Conservation (phyloP, 106 monocot species). For the Dioscorea zingiberensis region DNA sequence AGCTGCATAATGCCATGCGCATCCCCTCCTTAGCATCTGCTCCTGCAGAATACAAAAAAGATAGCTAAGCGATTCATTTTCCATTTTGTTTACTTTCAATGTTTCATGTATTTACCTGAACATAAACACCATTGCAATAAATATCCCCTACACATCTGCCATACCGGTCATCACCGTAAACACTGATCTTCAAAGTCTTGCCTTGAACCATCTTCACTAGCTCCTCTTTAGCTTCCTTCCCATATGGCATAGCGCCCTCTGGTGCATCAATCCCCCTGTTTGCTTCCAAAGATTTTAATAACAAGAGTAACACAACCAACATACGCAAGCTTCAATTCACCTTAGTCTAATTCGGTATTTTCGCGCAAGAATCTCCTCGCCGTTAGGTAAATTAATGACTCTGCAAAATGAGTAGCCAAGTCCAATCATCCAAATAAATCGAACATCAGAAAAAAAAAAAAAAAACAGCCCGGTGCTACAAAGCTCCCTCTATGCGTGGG, state of each 20-base stretch:
- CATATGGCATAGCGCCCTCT: conserved; percentile 82
- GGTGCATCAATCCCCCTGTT: conserved; percentile 94
- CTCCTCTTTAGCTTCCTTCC: conserved; percentile 81
- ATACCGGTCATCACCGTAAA: conserved; percentile 60
- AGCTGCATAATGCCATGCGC: conserved; percentile 82
- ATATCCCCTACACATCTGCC: conserved; percentile 80
- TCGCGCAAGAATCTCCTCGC: conserved; percentile 48
- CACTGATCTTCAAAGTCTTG: conserved; percentile 45
- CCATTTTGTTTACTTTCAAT: no score
- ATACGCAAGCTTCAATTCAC: conserved; percentile 16
- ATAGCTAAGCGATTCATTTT: background rate
- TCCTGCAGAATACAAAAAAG: conserved; percentile 32
- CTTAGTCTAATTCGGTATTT: conserved; percentile 90
- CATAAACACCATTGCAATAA: conserved; percentile 56
- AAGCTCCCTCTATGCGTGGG: no score
- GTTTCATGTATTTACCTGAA: conserved; percentile 52
- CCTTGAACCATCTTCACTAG: conserved; percentile 66
- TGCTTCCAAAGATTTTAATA: background rate
- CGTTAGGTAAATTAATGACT: conserved; percentile 38
- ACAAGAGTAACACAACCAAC: background rate
- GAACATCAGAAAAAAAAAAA: no score
- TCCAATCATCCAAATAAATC: background rate
- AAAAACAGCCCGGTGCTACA: no score
- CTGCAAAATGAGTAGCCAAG: conserved; percentile 16
- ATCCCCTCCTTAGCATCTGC: conserved; percentile 70